A percentile compares a stretch with the other conserved stretches of the same genome.
Evolutionary conservation across 1,284 basidiomycete species (phyloP).

Genomic region (Naganishia cerealis): DNA sequence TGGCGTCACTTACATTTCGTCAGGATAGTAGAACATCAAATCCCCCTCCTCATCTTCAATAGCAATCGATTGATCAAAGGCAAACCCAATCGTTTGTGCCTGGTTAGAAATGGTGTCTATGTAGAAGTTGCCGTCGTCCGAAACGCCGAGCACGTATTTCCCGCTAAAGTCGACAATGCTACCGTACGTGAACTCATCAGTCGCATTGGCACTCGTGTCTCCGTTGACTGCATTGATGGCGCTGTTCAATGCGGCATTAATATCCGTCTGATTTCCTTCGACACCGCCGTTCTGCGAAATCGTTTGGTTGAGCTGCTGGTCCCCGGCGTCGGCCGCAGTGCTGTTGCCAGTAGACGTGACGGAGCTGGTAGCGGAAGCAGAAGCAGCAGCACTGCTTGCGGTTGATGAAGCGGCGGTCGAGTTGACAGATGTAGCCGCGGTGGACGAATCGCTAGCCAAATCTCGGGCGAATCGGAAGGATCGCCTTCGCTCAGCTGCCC

Average conservation of each 20-base stretch:
- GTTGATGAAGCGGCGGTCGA: neutral
- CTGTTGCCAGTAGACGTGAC: too few species aligned
- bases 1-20: constrained; percentile 29
- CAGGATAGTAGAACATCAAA: constrained; percentile 32
- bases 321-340: neutral
- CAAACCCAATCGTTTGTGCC: constrained; percentile 12
- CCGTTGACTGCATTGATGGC: neutral
- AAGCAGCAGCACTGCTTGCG: neutral
- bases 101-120: constrained; percentile 8
- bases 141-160: constrained; percentile 19
- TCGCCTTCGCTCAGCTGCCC: constrained; percentile 14
- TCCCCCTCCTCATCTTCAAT: constrained; percentile 26
- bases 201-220: neutral
- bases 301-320: neutral
- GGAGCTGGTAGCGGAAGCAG: neutral
- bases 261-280: neutral
- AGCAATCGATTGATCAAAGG: constrained; percentile 13
- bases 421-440: neutral
- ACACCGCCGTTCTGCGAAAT: too few species aligned
- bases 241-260: neutral
- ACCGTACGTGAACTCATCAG: neutral
- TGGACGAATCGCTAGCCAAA: neutral
- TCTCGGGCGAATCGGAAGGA: constrained; percentile 17
- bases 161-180: constrained; percentile 15
- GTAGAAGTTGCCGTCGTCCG: constrained; percentile 28